Evolutionary conservation across 106 monocot genomes (phyloP), one percentile per base, ranked within the genome.

Genomic region (Dendrobium catenatum): DNA sequence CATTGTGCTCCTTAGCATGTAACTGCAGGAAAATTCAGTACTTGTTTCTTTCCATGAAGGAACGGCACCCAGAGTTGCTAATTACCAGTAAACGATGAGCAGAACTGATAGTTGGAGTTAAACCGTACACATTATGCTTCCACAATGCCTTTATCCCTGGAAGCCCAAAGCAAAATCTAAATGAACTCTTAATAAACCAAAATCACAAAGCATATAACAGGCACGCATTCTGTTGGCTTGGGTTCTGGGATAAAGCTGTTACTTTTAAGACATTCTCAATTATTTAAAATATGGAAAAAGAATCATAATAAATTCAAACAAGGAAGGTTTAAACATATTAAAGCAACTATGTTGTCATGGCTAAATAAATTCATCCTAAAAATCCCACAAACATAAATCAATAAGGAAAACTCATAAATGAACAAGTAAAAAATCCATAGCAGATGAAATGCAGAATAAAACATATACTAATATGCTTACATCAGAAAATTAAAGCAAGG

Each of bases 41-140:
- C 9, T 72, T 7, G 13, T 27, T 70, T 19, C 22, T 64, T 77
- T 82, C n/a, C 5, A 78, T 31, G 41, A 20, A 79, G 55, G 5
- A 85, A 76, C 56, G 19, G 20, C 26, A 76, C 26, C n/a, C 49
- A 48, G 9, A 43, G 24, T 54, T 24, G 26, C 41, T 29, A 77
- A 72, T 80, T 90, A 99, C 98, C 95, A 99, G 81, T 70, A 95
- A 86, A 85, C 88, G 85, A 84, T 99, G 92, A 77, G 93, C 95
- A 85, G 93, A 99, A 82, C 86, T 90, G 75, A 95, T 86, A 56
- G 75, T 93, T 82, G 98, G 98, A 80, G 87, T 87, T 77, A 95
- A 83, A 74, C 98, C 98, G 85, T 91, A 99, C 43, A 91, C 85
- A 86, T 99, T 95, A 82, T 99, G 98, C 81, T 99, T 99, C 89